Conservation (phyloP, 768 basidiomycete genomes). For the Infundibulicybe gibba region DNA sequence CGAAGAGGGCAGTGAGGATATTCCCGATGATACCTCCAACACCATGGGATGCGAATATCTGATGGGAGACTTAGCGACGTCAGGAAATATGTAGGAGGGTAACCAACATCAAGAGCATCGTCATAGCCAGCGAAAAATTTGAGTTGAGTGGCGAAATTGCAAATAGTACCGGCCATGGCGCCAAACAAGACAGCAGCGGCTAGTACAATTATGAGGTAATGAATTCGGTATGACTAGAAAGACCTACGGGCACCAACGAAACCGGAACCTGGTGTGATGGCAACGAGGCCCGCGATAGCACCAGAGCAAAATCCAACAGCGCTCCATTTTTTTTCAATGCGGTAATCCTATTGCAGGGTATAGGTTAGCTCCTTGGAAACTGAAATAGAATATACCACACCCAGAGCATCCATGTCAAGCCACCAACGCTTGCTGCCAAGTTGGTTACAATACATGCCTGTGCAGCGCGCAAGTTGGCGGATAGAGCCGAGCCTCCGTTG, state of each 20-base stretch:
- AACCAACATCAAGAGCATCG: slow-evolving; percentile 73
- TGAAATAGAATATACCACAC: slow-evolving; percentile 24
- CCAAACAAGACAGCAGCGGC: slow-evolving; percentile 87
- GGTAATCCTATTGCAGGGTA: slow-evolving; percentile 60
- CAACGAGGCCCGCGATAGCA: slow-evolving; percentile 86
- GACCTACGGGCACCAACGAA: slow-evolving; percentile 72
- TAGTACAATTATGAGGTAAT: slow-evolving; percentile 13
- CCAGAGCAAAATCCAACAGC: slow-evolving; percentile 96
- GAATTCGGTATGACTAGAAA: not conserved
- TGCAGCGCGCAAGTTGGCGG: slow-evolving; percentile 83
- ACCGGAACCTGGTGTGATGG: slow-evolving; percentile 84
- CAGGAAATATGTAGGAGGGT: not conserved
- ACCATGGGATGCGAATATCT: slow-evolving; percentile 89
- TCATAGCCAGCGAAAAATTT: slow-evolving; percentile 80
- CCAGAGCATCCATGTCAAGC: slow-evolving; percentile 91
- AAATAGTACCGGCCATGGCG: slow-evolving; percentile 74
- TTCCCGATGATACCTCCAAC: slow-evolving; percentile 81
- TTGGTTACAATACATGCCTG: slow-evolving; percentile 94
- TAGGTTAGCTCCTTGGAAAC: not conserved
- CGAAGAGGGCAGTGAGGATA: slow-evolving; percentile 84
- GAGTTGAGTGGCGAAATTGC: slow-evolving; percentile 95
- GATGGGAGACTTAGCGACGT: not conserved
- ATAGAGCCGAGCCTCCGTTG: slow-evolving; percentile 89
- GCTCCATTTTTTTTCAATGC: slow-evolving; percentile 91
- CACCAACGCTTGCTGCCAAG: slow-evolving; percentile 84